Evolutionary conservation across 768 basidiomycete genomes (phyloP), one percentile per base, ranked within the genome.

Genomic region (Kwoniella mangroviensis): DNA sequence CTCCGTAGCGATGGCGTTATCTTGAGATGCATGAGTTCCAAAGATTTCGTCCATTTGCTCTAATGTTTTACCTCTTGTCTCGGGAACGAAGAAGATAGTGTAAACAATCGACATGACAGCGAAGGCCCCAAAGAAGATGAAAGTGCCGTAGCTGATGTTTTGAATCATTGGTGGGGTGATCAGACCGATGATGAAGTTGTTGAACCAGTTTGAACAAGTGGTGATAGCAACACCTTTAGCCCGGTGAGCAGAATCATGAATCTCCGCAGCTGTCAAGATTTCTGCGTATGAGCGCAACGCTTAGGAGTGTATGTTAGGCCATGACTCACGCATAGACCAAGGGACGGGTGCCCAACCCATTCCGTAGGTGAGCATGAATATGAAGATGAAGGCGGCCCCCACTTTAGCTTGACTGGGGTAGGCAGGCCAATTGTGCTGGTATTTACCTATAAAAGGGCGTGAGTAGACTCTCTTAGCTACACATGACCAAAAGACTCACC

Each of bases 241-340:
- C 70, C 92, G 86, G 84, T 91, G 86, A 2, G 90, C 90, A 0
- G 91, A 84, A 1, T 92, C 88, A 77, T 93, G 93, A 1, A 94
- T 89, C 82, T 94, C 92, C 72, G 88, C 89, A 0, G 92, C 58
- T 40, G 22, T 19, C 11, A 22, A 2, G 22, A 19, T 15, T 3
- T 28, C 2, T 28, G 26, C 2, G 26, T 28, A 4, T 28, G 2
- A 28, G 26, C 26, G 26, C 26, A 28, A 2, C 26, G 26, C 4
- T 4, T 4, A 28, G 26, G 26, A 2, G 4, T 28, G 2, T 28
- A 28, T 28, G 26, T 28, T 2, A 28, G 26, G 4, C 26, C 26
- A 22, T 2, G 28, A 60, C 58, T 60, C 24, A 60, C 58, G 91
- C 9, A 94, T 87, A 1, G 93, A 88, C 92, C 92, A 94, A 3